These are phyloP conservation scores for Trichoderma sp. DNA, from an alignment of 2,329 filamentous ascomycete genomes.

Conservation along the genomic window DNA sequence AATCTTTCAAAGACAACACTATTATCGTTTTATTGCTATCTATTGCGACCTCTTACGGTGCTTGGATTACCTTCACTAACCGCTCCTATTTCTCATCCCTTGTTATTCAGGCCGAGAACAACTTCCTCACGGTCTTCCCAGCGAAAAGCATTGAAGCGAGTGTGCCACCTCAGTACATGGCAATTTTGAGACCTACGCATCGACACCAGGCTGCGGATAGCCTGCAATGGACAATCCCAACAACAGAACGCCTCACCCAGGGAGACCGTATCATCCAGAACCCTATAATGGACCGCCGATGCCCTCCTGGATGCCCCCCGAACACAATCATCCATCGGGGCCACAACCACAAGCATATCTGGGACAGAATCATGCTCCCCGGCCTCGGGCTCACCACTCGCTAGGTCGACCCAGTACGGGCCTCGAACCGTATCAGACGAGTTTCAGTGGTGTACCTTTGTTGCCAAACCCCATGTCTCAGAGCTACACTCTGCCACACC, in stretches of 20 bases:
- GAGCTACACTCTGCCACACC: constrained; percentile 23
- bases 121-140: neutral
- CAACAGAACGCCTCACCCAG: constrained; percentile 35
- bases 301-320: constrained; percentile 13
- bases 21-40: neutral
- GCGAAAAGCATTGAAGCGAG: neutral
- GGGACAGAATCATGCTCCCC: neutral
- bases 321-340: neutral
- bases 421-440: constrained; percentile 30
- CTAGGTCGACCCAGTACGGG: constrained; percentile 27
- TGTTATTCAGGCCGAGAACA: neutral
- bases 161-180: neutral
- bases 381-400: constrained; percentile 30
- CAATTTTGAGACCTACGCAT: neutral
- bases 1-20: neutral
- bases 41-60: neutral
- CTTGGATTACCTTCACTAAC: neutral
- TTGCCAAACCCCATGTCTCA: constrained; percentile 31
- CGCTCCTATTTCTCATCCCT: neutral
- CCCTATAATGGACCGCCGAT: constrained; percentile 12
- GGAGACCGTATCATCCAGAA: constrained; percentile 19
- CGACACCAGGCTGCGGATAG: neutral
- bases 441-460: constrained; percentile 30
- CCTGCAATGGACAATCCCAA: constrained; percentile 38
- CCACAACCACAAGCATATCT: neutral